Conservation (phyloP, 2,329 filamentous ascomycete species). For the Ophiognomonia clavigignenti-juglandacearum region DNA sequence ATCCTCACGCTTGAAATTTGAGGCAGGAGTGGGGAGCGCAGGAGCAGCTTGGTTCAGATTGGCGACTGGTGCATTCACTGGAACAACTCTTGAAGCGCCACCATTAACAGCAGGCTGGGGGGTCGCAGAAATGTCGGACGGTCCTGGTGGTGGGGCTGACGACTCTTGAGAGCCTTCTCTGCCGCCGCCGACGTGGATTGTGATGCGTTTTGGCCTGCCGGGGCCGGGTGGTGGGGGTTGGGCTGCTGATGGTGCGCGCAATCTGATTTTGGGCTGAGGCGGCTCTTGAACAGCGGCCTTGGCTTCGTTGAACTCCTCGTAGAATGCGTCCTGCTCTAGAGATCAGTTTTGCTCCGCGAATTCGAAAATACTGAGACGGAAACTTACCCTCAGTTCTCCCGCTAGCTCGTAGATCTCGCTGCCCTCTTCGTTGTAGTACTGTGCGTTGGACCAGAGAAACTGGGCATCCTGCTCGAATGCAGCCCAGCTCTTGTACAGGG, state of each 20-base stretch:
- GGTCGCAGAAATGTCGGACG: conserved; percentile 28
- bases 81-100: conserved; percentile 16
- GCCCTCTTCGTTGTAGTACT: conserved; percentile 85
- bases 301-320: conserved; percentile 63
- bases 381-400: conserved; percentile 67
- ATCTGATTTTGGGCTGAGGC: conserved; percentile 70
- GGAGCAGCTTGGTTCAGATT: conserved; percentile 28
- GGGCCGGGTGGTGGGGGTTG: conserved; percentile 34
- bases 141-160: conserved; percentile 36
- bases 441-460: conserved; percentile 82
- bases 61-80: conserved; percentile 12
- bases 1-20: conserved; percentile 32
- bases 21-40: conserved; percentile 42
- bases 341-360: conserved; percentile 10
- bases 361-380: neutral
- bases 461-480: conserved; percentile 75
- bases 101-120: conserved; percentile 29
- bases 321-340: conserved; percentile 59
- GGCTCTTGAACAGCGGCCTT: conserved; percentile 70
- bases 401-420: conserved; percentile 79
- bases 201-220: conserved; percentile 58
- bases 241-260: conserved; percentile 56
- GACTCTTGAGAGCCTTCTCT: conserved; percentile 51
- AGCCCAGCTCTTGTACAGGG: conserved; percentile 76
- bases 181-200: conserved; percentile 59